Percentiles rank a stretch among this genome's conserved stretches.
Conservation (phyloP, 176 grass and related monocot species). For the Dendrocalamus sinicus region DNA sequence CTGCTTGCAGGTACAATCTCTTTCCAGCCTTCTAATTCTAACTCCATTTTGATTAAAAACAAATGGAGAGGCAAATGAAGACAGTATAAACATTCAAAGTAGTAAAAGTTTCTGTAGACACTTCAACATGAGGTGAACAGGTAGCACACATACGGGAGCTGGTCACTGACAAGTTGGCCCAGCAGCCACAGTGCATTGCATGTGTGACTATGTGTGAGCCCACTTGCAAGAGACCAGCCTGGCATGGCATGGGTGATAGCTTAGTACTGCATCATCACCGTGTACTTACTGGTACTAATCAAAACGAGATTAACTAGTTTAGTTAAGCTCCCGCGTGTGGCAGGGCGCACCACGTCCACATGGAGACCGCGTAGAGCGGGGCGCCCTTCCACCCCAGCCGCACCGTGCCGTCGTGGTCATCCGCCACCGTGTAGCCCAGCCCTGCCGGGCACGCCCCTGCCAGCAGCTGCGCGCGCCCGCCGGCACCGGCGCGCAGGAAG, state of each 20-base stretch:
- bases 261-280: not conserved
- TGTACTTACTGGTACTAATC: not conserved
- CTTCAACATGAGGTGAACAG: not conserved
- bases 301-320: not conserved
- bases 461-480: conserved; percentile 58
- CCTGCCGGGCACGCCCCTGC: conserved; percentile 51
- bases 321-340: conserved; percentile 29
- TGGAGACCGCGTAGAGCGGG: conserved; percentile 51
- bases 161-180: conserved; percentile 30
- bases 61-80: not conserved
- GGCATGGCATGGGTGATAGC: not conserved
- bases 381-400: conserved; percentile 71
- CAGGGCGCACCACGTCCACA: conserved; percentile 47
- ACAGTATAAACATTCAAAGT: not conserved
- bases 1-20: not conserved
- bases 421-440: conserved; percentile 54
- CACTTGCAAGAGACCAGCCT: conserved; percentile 17
- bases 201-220: not conserved
- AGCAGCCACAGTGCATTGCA: not conserved
- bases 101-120: not conserved
- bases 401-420: conserved; percentile 52
- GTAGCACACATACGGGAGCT: not conserved
- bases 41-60: not conserved
- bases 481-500: conserved; percentile 37
- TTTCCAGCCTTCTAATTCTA: not conserved